Base-by-base conservation (phyloP, 192 early-diverging fungal species). In the Gigaspora rosea region DNA sequence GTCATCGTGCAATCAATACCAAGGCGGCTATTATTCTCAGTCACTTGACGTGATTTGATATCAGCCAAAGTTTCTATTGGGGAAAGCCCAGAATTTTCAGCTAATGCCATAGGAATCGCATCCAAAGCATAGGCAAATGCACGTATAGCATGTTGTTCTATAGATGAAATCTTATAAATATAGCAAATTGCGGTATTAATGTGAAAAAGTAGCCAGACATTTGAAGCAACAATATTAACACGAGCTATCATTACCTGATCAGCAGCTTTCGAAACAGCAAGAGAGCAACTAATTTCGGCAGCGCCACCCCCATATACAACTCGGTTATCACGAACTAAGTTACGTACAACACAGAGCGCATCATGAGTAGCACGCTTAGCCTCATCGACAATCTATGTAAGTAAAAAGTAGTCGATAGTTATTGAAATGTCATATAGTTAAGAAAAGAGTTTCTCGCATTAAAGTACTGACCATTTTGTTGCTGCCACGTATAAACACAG, bases 111-210 rank as follows among this genome's bases (percentile, higher is more conserved):
- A 16, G 97, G 96, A 48, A 95, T 93, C 15, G 95, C 94, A 79
- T 99, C 98, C 47, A 99, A 89, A 13, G 98, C 98, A 80, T 91
- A 86, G 10, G 97, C 94, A 84, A 98, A 99, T n/a, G 92, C 93
- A 78, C 98, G 91, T 94, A 98, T 97, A n/a, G 98, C 98, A 78
- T 99, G 99, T 86, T 99, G 98, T 87, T 99, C 97, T 71, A 98
- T 94, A 13, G 89, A 84, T 22, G 94, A 95, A 54, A 94, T 91
- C 79, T 88, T 75, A 27, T 56, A 13, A 50, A 50, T 61, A 62
- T 59, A 71, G 50, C 27, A 48, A 65, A 50, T 22, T 73, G 20
- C 41, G 12, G 52, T 56, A n/a, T 18, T 56, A 15, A 13, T 56
- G 13, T 18, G 52, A 56, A 18, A 56, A 15, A 15, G 18, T 56